Percentiles rank a stretch among this genome's conserved stretches.
phyloP scores from a whole-genome alignment of 768 basidiomycete genomes.

The Podaxis sp. region DNA sequence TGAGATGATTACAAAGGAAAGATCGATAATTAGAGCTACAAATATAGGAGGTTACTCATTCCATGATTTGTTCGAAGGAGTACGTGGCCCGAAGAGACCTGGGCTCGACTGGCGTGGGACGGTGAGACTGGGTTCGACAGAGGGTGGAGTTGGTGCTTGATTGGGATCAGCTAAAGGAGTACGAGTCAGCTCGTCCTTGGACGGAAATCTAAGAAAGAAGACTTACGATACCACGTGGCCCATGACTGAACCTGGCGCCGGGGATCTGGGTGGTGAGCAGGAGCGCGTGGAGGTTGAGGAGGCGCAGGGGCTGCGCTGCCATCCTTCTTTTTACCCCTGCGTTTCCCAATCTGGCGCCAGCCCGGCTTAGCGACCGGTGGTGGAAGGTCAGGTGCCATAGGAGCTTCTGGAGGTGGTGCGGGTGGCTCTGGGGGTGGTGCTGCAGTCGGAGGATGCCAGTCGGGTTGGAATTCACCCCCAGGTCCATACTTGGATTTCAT shows the following conservation, averaged over 20 bases:
- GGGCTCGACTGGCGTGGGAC: constrained; percentile 59
- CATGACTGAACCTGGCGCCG: constrained; percentile 52
- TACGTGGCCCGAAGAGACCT: constrained; percentile 78
- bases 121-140: constrained; percentile 56
- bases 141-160: constrained; percentile 59
- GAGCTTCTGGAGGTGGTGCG: constrained; percentile 36
- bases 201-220: constrained; percentile 3
- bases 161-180: constrained; percentile 54
- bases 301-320: constrained; percentile 26
- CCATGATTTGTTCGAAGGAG: constrained; percentile 24
- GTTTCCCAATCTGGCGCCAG: constrained; percentile 12
- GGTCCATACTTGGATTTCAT: constrained; percentile 77
- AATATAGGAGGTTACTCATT: background rate
- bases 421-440: constrained; percentile 42
- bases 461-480: constrained; percentile 83
- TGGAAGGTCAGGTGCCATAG: constrained; percentile 24
- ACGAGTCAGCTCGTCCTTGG: background rate
- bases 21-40: background rate
- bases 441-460: constrained; percentile 57
- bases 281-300: constrained; percentile 39
- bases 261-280: constrained; percentile 32
- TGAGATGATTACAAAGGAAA: background rate
- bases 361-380: constrained; percentile 6
- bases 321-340: constrained; percentile 33
- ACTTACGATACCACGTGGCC: constrained; percentile 65